phyloP scores from a whole-genome alignment of 306 rosid genomes.

The Elaeagnus macrophylla region DNA sequence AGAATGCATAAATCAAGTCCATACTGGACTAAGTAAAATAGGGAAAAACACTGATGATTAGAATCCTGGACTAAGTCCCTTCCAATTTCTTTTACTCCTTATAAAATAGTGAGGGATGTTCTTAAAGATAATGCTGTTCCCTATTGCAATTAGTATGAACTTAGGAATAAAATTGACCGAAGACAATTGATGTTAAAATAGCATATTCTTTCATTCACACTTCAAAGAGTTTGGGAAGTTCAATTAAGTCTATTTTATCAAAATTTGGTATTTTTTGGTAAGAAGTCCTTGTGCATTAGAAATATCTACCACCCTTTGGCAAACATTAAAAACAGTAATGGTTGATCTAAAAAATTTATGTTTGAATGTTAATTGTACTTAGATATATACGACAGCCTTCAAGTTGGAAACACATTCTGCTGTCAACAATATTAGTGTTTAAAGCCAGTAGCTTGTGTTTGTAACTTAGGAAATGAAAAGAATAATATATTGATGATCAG shows the following conservation, averaged over 20 bases:
- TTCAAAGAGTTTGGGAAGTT: too few species aligned
- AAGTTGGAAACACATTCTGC: background rate
- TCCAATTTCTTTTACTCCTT: background rate
- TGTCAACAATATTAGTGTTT: constrained; percentile 1
- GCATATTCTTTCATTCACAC: background rate
- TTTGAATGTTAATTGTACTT: too few species aligned
- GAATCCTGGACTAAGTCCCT: background rate
- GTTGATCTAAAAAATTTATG: too few species aligned
- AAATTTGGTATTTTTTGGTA: too few species aligned
- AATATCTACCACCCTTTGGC: too few species aligned
- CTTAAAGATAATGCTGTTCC: background rate
- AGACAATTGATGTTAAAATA: background rate
- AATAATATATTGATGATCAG: background rate
- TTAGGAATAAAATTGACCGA: background rate
- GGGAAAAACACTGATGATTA: background rate
- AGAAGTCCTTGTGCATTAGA: too few species aligned
- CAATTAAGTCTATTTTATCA: too few species aligned
- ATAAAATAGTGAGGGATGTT: background rate
- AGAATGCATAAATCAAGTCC: too few species aligned
- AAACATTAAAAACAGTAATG: too few species aligned
- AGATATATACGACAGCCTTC: too few species aligned
- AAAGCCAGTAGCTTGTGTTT: constrained; percentile 5
- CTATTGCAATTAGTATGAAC: background rate
- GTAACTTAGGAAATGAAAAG: background rate
- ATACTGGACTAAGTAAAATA: too few species aligned